These are phyloP conservation scores for Aurinia saxatilis DNA, from an alignment of 345 rosid genomes.

Conservation along the genomic window DNA sequence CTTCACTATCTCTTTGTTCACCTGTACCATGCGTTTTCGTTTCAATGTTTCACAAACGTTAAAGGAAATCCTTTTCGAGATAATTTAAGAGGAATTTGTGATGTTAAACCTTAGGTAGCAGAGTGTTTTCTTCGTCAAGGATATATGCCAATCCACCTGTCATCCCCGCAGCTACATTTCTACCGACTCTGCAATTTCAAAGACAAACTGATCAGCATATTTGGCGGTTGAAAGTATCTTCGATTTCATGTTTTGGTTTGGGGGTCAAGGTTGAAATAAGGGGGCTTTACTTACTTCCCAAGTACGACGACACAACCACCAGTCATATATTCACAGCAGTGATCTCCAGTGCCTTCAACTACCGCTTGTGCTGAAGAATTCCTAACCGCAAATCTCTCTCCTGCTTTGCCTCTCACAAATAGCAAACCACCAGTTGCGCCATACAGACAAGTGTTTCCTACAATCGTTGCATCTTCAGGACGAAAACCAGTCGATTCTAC, in stretches of 20 bases:
- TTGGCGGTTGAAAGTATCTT: background rate
- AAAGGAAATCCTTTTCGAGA: background rate
- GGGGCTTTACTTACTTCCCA: slow-evolving; percentile 69
- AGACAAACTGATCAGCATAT: background rate
- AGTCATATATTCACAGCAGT: slow-evolving; percentile 98
- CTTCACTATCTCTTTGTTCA: slow-evolving; percentile 90
- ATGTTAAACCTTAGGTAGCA: slow-evolving; percentile 74
- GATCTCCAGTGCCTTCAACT: slow-evolving; percentile 99
- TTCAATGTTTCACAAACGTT: background rate
- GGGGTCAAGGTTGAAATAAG: background rate
- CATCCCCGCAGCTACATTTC: slow-evolving; percentile 99
- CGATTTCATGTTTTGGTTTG: background rate
- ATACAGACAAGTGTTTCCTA: slow-evolving; percentile 94
- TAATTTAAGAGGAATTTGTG: background rate
- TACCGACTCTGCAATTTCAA: slow-evolving; percentile 71
- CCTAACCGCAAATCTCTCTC: slow-evolving; percentile 97
- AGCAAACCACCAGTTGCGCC: slow-evolving; percentile 98
- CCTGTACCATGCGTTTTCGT: slow-evolving; percentile 34
- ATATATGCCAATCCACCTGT: slow-evolving; percentile 95
- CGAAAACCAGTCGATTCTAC: slow-evolving; percentile 64
- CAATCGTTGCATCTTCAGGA: slow-evolving; percentile 93
- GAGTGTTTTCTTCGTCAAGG: slow-evolving; percentile 80
- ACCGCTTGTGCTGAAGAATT: slow-evolving; percentile 95
- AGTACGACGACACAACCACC: slow-evolving; percentile 96
- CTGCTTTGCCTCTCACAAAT: slow-evolving; percentile 92